Percentiles rank a stretch among this genome's conserved stretches.
phyloP scores from a whole-genome alignment of 2,329 filamentous ascomycete species.

The Aspergillus sp. region DNA sequence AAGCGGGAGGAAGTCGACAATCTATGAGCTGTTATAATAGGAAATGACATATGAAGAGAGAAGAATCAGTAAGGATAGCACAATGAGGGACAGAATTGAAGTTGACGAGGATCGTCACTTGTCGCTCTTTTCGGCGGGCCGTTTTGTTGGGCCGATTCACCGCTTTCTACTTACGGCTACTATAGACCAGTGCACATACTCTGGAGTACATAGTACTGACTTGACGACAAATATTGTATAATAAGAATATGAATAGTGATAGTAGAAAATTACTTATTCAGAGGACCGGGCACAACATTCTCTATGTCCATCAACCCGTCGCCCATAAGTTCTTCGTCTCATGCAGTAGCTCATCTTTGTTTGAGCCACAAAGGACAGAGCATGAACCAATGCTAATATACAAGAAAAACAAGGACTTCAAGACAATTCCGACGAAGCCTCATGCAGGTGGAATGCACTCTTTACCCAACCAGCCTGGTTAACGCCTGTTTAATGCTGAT shows the following conservation, averaged over 20 bases:
- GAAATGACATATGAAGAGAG: too few species aligned
- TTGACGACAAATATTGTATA: neutral
- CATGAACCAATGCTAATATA: conserved; percentile 30
- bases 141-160: conserved; percentile 21
- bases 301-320: conserved; percentile 16
- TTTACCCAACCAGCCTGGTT: conserved; percentile 18
- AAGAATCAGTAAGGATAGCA: too few species aligned
- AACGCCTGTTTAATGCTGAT: conserved; percentile 22
- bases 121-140: conserved; percentile 7
- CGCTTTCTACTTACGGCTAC: conserved; percentile 12
- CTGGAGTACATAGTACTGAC: neutral
- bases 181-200: neutral
- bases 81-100: neutral
- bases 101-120: conserved; percentile 2
- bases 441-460: conserved; percentile 20
- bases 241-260: conserved; percentile 12
- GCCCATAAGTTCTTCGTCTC: conserved; percentile 9
- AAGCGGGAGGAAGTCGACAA: too few species aligned
- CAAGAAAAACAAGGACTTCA: conserved; percentile 25
- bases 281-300: conserved; percentile 9
- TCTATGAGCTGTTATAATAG: too few species aligned
- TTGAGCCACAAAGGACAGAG: conserved; percentile 9
- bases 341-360: conserved; percentile 8
- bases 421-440: conserved; percentile 13
- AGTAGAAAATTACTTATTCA: conserved; percentile 8